phyloP scores from a whole-genome alignment of 352 stramenopile species.

The Pythium grandisporangium region DNA sequence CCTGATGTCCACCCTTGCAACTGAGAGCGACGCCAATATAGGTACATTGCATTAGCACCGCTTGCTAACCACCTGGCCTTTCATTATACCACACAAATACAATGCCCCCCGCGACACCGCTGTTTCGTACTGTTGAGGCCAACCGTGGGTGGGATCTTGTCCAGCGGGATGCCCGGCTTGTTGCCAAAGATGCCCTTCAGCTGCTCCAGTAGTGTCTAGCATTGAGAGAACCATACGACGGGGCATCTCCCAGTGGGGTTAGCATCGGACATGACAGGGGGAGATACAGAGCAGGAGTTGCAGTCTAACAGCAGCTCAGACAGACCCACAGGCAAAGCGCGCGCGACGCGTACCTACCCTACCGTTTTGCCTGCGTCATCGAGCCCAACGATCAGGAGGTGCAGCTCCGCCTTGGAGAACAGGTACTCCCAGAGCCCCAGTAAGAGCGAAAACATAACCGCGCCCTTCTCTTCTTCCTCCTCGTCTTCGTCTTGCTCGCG shows the following conservation, averaged over 20 bases:
- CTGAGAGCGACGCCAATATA: conserved; percentile 13
- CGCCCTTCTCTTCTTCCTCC: too few species aligned
- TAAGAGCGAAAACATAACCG: conserved; percentile 80
- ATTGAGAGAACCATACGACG: not conserved
- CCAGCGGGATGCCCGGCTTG: conserved; percentile 80
- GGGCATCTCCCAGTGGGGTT: not conserved
- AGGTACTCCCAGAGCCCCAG: conserved; percentile 75
- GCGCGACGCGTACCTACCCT: conserved; percentile 11
- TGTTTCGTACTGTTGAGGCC: conserved; percentile 84
- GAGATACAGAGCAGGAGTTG: too few species aligned
- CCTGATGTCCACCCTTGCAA: conserved; percentile 75
- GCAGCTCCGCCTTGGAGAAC: conserved; percentile 83
- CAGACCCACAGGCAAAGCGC: not conserved
- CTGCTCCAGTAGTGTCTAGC: conserved; percentile 83
- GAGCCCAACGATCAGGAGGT: conserved; percentile 88
- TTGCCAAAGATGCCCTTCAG: conserved; percentile 88
- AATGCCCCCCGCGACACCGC: too few species aligned
- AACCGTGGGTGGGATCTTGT: conserved; percentile 89
- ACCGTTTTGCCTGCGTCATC: conserved; percentile 91
- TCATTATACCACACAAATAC: not conserved
- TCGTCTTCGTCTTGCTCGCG: too few species aligned
- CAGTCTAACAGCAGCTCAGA: too few species aligned
- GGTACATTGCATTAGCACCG: not conserved
- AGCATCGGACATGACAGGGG: too few species aligned
- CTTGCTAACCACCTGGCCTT: not conserved